Conservation (phyloP, 2,329 filamentous ascomycete genomes). For the Botrytis cinerea region DNA sequence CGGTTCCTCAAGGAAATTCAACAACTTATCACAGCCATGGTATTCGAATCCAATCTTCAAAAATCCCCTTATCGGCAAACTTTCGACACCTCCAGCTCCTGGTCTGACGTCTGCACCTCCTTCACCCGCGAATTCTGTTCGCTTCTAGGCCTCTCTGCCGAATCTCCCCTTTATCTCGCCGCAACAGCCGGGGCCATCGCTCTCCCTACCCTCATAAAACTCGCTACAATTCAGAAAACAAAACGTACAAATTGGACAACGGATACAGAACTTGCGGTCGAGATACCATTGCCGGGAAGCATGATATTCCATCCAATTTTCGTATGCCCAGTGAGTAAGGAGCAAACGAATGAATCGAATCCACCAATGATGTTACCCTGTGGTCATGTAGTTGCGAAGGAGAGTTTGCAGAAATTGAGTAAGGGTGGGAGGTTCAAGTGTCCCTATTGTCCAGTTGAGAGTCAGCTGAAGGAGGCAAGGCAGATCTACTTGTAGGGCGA, state of each 20-base stretch:
- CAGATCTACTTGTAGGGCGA: constrained; percentile 38
- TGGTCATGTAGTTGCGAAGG: constrained; percentile 87
- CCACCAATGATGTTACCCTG: constrained; percentile 97
- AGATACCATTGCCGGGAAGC: constrained; percentile 59
- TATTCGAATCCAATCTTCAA: constrained; percentile 72
- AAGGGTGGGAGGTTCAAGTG: constrained; percentile 88
- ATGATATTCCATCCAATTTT: constrained; percentile 93
- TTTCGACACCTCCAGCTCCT: constrained; percentile 75
- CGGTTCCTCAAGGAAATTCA: constrained; percentile 80
- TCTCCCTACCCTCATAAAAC: constrained; percentile 83
- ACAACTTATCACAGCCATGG: constrained; percentile 77
- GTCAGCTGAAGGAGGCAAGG: constrained; percentile 69
- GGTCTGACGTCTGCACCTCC: constrained; percentile 79
- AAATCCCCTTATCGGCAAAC: constrained; percentile 77
- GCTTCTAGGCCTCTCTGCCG: constrained; percentile 82
- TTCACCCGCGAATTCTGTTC: constrained; percentile 96
- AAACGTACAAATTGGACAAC: constrained; percentile 96
- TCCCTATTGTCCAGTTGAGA: constrained; percentile 90
- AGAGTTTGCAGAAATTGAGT: constrained; percentile 76
- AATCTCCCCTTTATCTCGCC: constrained; percentile 90
- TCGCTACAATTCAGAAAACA: constrained; percentile 82
- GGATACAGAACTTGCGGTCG: constrained; percentile 82
- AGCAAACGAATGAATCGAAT: constrained; percentile 89
- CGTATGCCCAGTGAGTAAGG: constrained; percentile 95
- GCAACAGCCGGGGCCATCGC: constrained; percentile 91